A percentile compares a stretch with the other conserved stretches of the same genome.
Conservation (phyloP, 1,139 yeast genomes). For the Nadsonia starkeyi-henricii region DNA sequence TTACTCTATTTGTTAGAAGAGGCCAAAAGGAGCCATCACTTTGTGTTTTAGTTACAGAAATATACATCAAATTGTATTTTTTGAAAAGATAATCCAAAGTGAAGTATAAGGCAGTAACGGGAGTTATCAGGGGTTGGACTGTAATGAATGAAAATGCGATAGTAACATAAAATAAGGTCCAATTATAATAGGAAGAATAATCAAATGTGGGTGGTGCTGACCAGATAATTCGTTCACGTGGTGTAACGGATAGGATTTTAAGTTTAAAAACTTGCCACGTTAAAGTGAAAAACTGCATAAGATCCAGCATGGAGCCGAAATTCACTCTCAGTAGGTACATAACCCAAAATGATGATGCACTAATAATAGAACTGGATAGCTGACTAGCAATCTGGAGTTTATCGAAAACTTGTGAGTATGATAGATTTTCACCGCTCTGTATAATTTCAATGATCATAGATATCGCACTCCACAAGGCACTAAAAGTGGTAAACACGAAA, state of each 20-base stretch:
- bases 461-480: conserved; percentile 33
- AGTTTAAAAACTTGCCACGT: conserved; percentile 18
- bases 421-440: conserved; percentile 10
- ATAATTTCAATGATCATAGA: conserved; percentile 20
- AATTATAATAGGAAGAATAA: conserved; percentile 24
- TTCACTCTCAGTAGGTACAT: conserved; percentile 26
- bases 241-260: conserved; percentile 23
- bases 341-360: conserved; percentile 30
- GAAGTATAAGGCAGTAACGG: conserved; percentile 23
- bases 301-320: conserved; percentile 21
- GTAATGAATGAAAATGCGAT: conserved; percentile 27
- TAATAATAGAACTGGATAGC: conserved; percentile 24
- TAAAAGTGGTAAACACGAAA: conserved; percentile 69
- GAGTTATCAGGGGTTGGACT: conserved; percentile 27
- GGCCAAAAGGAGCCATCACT: conserved; percentile 30
- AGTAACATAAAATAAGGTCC: conserved; percentile 25
- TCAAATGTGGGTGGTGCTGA: conserved; percentile 26
- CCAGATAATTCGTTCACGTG: conserved; percentile 24
- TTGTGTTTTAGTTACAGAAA: conserved; percentile 27
- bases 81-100: conserved; percentile 22
- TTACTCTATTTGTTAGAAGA: conserved; percentile 21
- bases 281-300: conserved; percentile 22
- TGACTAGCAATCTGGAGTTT: conserved; percentile 20
- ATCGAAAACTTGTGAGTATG: conserved; percentile 14
- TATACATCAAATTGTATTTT: conserved; percentile 26